Conservation (phyloP, 495 filamentous ascomycete genomes). For the Neurospora terricola region DNA sequence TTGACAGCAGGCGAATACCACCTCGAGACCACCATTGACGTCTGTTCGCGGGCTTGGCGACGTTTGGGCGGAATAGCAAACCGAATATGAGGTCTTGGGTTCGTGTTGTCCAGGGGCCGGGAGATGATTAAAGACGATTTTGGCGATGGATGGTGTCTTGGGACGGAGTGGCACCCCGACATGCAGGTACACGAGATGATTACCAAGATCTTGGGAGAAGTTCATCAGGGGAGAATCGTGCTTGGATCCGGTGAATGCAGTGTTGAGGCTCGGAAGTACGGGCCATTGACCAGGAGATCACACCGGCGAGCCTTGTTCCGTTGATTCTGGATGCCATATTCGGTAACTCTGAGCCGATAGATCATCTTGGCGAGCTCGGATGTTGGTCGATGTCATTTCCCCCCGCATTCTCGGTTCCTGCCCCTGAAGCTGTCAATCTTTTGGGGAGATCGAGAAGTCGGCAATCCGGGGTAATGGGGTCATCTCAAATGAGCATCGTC, state of each 20-base stretch:
- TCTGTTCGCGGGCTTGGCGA: not conserved
- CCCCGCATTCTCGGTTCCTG: not conserved
- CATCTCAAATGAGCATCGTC: not conserved
- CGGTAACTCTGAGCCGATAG: not conserved
- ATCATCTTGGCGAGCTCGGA: not conserved
- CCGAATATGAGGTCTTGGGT: not conserved
- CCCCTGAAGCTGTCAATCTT: not conserved
- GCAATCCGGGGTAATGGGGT: not conserved
- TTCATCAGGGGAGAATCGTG: not conserved
- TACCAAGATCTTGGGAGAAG: not conserved
- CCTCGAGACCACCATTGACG: not conserved
- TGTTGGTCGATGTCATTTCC: not conserved
- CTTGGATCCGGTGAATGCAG: not conserved
- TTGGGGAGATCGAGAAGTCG: not conserved
- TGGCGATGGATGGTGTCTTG: not conserved
- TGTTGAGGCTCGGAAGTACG: not conserved
- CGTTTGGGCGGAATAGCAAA: not conserved
- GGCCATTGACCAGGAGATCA: not conserved
- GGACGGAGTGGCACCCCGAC: not conserved
- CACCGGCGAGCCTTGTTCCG: not conserved
- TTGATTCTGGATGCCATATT: not conserved
- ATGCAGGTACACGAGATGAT: not conserved
- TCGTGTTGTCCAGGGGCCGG: not conserved
- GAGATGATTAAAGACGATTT: not conserved
- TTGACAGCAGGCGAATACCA: not conserved